phyloP scores from a whole-genome alignment of 1,139 yeast species.

The Spencermartinsiella ligniputridi region DNA sequence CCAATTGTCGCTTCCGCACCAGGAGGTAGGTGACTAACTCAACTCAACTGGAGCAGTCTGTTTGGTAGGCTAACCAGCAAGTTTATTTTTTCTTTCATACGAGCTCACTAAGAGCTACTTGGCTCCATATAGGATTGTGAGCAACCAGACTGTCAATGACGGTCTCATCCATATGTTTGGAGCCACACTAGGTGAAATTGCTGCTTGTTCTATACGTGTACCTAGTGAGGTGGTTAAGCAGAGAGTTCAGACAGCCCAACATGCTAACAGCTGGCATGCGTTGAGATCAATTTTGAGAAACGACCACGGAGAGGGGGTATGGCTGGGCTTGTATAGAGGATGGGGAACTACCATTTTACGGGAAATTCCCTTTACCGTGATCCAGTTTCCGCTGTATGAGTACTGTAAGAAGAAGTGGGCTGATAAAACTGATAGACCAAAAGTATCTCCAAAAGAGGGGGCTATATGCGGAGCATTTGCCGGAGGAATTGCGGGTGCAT shows the following conservation, averaged over 20 bases:
- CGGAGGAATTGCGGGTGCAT: conserved; percentile 91
- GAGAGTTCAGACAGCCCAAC: conserved; percentile 75
- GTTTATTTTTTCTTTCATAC: conserved; percentile 84
- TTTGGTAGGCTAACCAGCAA: conserved; percentile 49
- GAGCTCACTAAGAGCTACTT: conserved; percentile 65
- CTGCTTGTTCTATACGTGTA: conserved; percentile 90
- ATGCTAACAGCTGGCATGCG: conserved; percentile 60
- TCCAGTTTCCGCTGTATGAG: conserved; percentile 93
- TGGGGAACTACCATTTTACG: conserved; percentile 89
- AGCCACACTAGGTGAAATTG: conserved; percentile 85
- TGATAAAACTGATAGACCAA: conserved; percentile 33
- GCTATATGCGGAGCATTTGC: conserved; percentile 93
- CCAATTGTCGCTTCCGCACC: conserved; percentile 97
- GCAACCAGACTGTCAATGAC: conserved; percentile 36
- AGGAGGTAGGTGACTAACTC: conserved; percentile 28
- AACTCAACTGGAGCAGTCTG: no score
- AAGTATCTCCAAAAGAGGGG: conserved; percentile 66
- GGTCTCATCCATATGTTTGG: conserved; percentile 70
- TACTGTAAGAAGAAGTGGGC: conserved; percentile 59
- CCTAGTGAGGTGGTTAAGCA: conserved; percentile 97
- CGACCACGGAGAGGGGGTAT: conserved; percentile 68
- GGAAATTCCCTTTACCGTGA: conserved; percentile 92
- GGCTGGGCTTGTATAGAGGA: conserved; percentile 82
- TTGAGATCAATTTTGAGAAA: conserved; percentile 56
- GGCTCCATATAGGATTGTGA: conserved; percentile 34